Evolutionary conservation across 176 grass and related monocot species (phyloP).

Genomic region (Triticum aestivum): IWGSC_CS_RefSeq_v2.1 NC_057808.1:425346333-425346832

Average conservation of each 20-base stretch:
- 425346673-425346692: conserved; percentile 46
- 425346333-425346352: neutral
- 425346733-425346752: conserved; percentile 78
- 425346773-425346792: conserved; percentile 72
- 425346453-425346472: conserved; percentile 77
- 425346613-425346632: conserved; percentile 94
- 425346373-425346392: neutral
- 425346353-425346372: neutral
- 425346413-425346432: neutral
- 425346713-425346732: conserved; percentile 81
- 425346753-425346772: conserved; percentile 83
- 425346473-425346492: conserved; percentile 64
- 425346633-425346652: conserved; percentile 84
- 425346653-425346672: conserved; percentile 24
- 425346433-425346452: conserved; percentile 3
- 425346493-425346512: conserved; percentile 49
- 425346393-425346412: neutral
- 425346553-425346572: conserved; percentile 83
- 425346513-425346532: conserved; percentile 66
- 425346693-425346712: conserved; percentile 69
- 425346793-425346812: conserved; percentile 88
- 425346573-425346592: conserved; percentile 82
- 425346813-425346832: conserved; percentile 74
- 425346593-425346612: conserved; percentile 82
- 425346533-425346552: conserved; percentile 76